Percentiles rank a stretch among this genome's conserved stretches.
These are phyloP conservation scores for Fraxinus angustifolia DNA, from an alignment of 305 asterid species.

Conservation along the genomic window DNA sequence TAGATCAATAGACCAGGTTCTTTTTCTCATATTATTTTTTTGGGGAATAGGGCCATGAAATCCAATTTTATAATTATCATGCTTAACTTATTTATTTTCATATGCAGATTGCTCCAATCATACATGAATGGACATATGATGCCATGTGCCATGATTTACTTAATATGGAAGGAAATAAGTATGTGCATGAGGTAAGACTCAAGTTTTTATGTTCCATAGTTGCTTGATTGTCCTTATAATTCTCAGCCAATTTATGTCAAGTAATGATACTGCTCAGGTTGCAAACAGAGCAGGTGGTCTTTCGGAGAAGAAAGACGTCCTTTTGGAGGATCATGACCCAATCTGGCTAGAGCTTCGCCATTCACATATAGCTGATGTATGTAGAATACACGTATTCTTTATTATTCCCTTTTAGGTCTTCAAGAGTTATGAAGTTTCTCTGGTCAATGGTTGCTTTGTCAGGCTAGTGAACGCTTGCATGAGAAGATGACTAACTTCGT, in stretches of 20 bases:
- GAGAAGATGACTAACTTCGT: conserved; percentile 95
- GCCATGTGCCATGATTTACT: conserved; percentile 98
- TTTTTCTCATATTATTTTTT: conserved; percentile 7
- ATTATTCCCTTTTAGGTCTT: conserved; percentile 7
- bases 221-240: conserved; percentile 14
- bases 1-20: conserved; percentile 96
- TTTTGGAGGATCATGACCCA: conserved; percentile 98
- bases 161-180: conserved; percentile 95
- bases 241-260: conserved; percentile 9
- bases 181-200: conserved; percentile 77
- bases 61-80: conserved; percentile 2
- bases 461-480: conserved; percentile 92
- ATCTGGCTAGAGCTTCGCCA: conserved; percentile 99
- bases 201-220: conserved; percentile 10
- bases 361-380: conserved; percentile 96
- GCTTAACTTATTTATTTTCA: conserved; percentile 11
- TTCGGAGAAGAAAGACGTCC: conserved; percentile 95
- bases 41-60: background rate
- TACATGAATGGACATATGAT: conserved; percentile 99
- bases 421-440: conserved; percentile 18
- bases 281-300: conserved; percentile 70
- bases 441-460: conserved; percentile 40
- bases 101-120: conserved; percentile 86
- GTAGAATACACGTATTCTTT: conserved; percentile 28
- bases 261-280: conserved; percentile 53